A percentile compares a stretch with the other conserved stretches of the same genome.
Conservation (phyloP, 2,329 filamentous ascomycete species). For the Alternaria arborescens region DNA sequence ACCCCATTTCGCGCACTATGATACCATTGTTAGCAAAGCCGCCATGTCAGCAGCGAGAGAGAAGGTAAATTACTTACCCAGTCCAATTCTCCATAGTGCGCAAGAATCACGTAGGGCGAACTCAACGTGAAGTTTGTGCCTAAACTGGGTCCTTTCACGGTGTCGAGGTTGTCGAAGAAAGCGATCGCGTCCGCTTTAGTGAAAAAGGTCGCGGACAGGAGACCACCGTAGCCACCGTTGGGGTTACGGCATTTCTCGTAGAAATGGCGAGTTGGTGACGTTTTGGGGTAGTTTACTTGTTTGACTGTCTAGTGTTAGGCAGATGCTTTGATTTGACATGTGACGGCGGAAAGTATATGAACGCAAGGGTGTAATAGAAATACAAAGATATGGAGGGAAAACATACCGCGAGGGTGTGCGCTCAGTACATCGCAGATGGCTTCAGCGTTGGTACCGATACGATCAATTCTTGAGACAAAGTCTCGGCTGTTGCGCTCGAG, state of each 20-base stretch:
- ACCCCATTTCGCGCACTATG: slow-evolving; percentile 75
- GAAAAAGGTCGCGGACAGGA: slow-evolving; percentile 85
- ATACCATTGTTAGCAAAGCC: slow-evolving; percentile 15
- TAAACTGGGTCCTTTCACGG: slow-evolving; percentile 91
- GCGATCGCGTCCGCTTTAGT: slow-evolving; percentile 73
- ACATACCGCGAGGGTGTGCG: slow-evolving; percentile 61
- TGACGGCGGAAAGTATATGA: background rate
- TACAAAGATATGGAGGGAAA: background rate
- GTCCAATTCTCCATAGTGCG: slow-evolving; percentile 90
- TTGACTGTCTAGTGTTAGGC: slow-evolving; percentile 65
- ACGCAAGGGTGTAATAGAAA: background rate
- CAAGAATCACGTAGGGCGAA: slow-evolving; percentile 89
- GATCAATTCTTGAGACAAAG: slow-evolving; percentile 81
- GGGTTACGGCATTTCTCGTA: slow-evolving; percentile 82
- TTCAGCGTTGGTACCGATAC: slow-evolving; percentile 87
- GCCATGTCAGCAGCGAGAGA: background rate
- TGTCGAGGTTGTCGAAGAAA: slow-evolving; percentile 87
- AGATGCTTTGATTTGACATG: background rate
- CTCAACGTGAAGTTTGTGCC: slow-evolving; percentile 96
- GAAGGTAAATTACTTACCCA: slow-evolving; percentile 66
- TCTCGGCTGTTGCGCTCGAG: slow-evolving; percentile 96
- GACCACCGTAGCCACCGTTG: slow-evolving; percentile 84
- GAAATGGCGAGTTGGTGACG: slow-evolving; percentile 70
- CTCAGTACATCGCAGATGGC: slow-evolving; percentile 77
- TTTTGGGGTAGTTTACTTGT: slow-evolving; percentile 86